Percentiles rank a stretch among this genome's conserved stretches.
Conservation (phyloP, 2,329 filamentous ascomycete species). For the Cladosporium austrohemisphaericum region DNA sequence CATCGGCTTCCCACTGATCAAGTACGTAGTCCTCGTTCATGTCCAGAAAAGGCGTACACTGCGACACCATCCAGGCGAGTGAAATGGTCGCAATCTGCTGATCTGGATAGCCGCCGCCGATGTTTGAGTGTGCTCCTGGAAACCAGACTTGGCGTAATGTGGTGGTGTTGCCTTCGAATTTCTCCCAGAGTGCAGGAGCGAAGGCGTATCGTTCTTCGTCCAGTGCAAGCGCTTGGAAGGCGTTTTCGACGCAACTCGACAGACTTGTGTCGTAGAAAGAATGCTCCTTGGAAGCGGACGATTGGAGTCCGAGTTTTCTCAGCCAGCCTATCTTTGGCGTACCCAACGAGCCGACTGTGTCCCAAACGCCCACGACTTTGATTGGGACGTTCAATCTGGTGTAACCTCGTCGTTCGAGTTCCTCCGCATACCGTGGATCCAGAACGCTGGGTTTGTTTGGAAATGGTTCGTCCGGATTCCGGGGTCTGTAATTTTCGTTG, state of each 20-base stretch:
- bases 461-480: slow-evolving; percentile 45
- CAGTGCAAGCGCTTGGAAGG: slow-evolving; percentile 44
- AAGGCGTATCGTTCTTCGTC: slow-evolving; percentile 43
- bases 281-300: slow-evolving; percentile 34
- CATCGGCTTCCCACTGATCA: slow-evolving; percentile 45
- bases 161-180: slow-evolving; percentile 41
- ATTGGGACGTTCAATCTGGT: slow-evolving; percentile 35
- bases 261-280: slow-evolving; percentile 49
- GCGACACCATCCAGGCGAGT: slow-evolving; percentile 56
- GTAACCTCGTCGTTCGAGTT: slow-evolving; percentile 35
- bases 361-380: slow-evolving; percentile 45
- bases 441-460: slow-evolving; percentile 43
- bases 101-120: slow-evolving; percentile 45
- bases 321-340: slow-evolving; percentile 45
- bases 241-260: slow-evolving; percentile 38
- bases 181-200: slow-evolving; percentile 43
- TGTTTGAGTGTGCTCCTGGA: slow-evolving; percentile 44
- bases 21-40: slow-evolving; percentile 47
- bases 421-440: slow-evolving; percentile 41
- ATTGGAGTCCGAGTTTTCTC: slow-evolving; percentile 33
- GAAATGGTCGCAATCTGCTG: slow-evolving; percentile 50
- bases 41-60: slow-evolving; percentile 47
- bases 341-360: slow-evolving; percentile 45
- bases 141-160: slow-evolving; percentile 48
- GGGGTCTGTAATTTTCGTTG: slow-evolving; percentile 42